Evolutionary conservation across 257 asterid species (phyloP).

Genomic region (Lantana camara): DNA sequence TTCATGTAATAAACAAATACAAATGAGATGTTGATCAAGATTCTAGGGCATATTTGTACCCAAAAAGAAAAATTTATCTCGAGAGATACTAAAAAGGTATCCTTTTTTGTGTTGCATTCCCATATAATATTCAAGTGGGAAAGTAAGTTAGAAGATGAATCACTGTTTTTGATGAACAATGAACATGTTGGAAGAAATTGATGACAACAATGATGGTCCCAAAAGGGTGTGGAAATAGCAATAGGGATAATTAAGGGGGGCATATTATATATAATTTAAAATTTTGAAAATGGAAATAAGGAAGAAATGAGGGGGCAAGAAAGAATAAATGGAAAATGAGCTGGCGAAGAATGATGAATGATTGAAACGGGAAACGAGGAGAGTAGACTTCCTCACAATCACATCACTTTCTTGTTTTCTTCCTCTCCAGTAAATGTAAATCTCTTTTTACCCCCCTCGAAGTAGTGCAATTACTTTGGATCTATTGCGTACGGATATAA

Average conservation of each 20-base stretch:
- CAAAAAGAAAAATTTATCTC: too few relatives aligned
- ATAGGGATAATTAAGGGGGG: too few relatives aligned
- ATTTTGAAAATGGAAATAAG: constrained; percentile 23
- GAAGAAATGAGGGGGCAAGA: not conserved
- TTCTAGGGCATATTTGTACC: too few relatives aligned
- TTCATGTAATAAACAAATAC: too few relatives aligned
- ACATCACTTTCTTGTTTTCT: not conserved
- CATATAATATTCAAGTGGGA: too few relatives aligned
- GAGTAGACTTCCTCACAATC: constrained; percentile 38
- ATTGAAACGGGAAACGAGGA: constrained; percentile 67
- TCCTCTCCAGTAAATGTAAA: not conserved
- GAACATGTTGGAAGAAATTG: not conserved
- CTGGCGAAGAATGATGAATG: constrained; percentile 39
- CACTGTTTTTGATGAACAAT: not conserved
- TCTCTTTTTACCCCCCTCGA: not conserved
- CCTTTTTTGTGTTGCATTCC: too few relatives aligned
- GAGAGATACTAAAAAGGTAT: too few relatives aligned
- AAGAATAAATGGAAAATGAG: constrained; percentile 32
- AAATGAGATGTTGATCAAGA: too few relatives aligned
- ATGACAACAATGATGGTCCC: not conserved
- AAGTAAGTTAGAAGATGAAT: not conserved
- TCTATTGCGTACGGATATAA: too few relatives aligned
- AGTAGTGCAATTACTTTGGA: constrained; percentile 10
- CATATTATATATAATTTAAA: constrained; percentile 11
- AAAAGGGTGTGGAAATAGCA: constrained; percentile 20